A percentile compares a stretch with the other conserved stretches of the same genome.
These are phyloP conservation scores for Helotiales sp. DNA, from an alignment of 2,329 filamentous ascomycete genomes.

Conservation along the genomic window DNA sequence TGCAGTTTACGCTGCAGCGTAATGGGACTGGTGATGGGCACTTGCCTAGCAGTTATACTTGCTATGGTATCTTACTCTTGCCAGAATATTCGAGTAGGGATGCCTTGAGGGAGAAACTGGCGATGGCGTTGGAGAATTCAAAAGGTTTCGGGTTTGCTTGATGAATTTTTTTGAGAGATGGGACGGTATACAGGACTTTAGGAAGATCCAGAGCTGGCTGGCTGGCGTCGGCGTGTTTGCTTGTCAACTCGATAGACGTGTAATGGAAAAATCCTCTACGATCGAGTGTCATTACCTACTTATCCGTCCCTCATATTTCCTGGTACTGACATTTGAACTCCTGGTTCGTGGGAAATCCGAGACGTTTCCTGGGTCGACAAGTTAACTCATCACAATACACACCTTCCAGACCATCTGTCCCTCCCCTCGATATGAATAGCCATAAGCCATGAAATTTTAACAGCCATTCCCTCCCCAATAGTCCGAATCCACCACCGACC, in stretches of 20 bases:
- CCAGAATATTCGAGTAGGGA: conserved; percentile 79
- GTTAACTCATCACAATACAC: too few relatives aligned
- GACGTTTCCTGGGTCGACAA: too few relatives aligned
- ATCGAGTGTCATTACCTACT: neutral
- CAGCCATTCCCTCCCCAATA: too few relatives aligned
- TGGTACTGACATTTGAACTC: too few relatives aligned
- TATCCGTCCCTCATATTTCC: too few relatives aligned
- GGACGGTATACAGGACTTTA: neutral
- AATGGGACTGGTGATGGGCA: conserved; percentile 69
- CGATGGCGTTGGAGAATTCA: conserved; percentile 85
- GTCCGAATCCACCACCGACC: too few relatives aligned
- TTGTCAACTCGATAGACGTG: neutral
- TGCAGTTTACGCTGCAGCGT: conserved; percentile 83
- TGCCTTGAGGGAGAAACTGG: conserved; percentile 74
- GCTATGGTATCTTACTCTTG: conserved; percentile 85
- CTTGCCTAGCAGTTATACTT: conserved; percentile 88
- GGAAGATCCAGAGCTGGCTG: neutral
- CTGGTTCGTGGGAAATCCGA: too few relatives aligned
- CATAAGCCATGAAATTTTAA: too few relatives aligned
- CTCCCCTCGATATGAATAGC: too few relatives aligned
- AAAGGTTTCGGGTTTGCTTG: conserved; percentile 87
- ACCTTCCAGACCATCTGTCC: too few relatives aligned
- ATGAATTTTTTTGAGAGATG: neutral
- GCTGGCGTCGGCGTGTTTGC: neutral
- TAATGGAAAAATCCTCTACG: neutral